phyloP scores from a whole-genome alignment of 2,329 filamentous ascomycete species.

The Fusarium equiseti region DNA sequence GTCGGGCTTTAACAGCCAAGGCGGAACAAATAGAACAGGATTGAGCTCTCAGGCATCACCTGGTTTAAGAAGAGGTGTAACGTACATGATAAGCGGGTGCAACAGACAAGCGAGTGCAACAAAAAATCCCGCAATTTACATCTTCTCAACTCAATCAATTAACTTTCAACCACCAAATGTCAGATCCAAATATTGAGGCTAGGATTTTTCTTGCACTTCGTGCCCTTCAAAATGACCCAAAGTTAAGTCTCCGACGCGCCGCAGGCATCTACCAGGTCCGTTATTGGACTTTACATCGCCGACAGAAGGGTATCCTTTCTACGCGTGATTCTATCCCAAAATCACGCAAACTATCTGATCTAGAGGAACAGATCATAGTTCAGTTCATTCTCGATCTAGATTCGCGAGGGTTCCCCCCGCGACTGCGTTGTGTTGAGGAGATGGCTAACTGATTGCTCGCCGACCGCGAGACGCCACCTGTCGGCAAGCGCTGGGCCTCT shows the following conservation, averaged over 20 bases:
- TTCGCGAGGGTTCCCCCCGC: constrained; percentile 40
- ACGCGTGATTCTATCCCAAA: background rate
- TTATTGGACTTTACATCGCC: background rate
- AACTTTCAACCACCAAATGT: too few relatives aligned
- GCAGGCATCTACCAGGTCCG: background rate
- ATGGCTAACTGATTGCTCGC: constrained; percentile 38
- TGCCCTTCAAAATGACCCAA: too few relatives aligned
- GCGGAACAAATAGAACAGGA: too few relatives aligned
- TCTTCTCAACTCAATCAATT: too few relatives aligned
- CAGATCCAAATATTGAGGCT: too few relatives aligned
- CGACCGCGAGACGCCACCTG: constrained; percentile 29
- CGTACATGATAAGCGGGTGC: too few relatives aligned
- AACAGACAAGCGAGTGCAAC: too few relatives aligned
- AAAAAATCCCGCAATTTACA: too few relatives aligned
- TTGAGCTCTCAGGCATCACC: too few relatives aligned
- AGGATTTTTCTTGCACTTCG: too few relatives aligned
- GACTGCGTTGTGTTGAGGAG: constrained; percentile 39
- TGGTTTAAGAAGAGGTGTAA: too few relatives aligned
- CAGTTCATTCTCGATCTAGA: constrained; percentile 4
- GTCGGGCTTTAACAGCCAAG: too few relatives aligned
- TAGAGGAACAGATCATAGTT: background rate
- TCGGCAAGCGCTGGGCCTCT: constrained; percentile 42
- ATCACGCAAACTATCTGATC: background rate
- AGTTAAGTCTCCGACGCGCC: background rate
- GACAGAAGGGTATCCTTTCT: background rate